phyloP scores from a whole-genome alignment of 345 rosid species.

The Geranium rotundifolium region DNA sequence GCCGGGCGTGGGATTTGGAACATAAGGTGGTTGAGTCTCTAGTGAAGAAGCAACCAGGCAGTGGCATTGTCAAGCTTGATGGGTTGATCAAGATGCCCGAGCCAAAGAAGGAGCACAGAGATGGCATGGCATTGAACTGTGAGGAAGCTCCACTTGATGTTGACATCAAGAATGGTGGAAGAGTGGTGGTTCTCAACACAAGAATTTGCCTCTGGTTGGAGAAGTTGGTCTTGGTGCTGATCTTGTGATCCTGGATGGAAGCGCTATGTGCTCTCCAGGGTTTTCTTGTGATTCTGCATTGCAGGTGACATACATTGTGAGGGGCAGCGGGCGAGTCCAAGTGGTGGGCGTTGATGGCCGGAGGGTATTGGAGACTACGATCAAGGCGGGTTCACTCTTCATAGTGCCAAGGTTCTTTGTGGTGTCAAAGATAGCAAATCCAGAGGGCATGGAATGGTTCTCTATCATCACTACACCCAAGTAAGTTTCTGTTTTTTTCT shows the following conservation, averaged over 20 bases:
- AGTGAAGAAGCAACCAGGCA: slow-evolving; percentile 35
- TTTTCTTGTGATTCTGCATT: slow-evolving; percentile 86
- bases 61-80: slow-evolving; percentile 62
- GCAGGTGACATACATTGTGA: slow-evolving; percentile 70
- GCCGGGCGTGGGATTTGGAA: slow-evolving; percentile 63
- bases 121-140: slow-evolving; percentile 61
- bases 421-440: no score
- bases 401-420: no score
- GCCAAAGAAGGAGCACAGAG: slow-evolving; percentile 40
- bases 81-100: slow-evolving; percentile 39
- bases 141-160: slow-evolving; percentile 79
- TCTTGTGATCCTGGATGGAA: slow-evolving; percentile 60
- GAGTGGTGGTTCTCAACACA: slow-evolving; percentile 77
- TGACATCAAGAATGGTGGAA: slow-evolving; percentile 63
- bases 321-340: slow-evolving; percentile 71
- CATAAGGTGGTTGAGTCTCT: slow-evolving; percentile 36
- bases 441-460: no score
- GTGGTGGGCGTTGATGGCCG: no score
- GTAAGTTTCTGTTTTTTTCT: no score
- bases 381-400: no score
- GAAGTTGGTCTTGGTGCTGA: slow-evolving; percentile 88
- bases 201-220: slow-evolving; percentile 76
- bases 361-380: no score
- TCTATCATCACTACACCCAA: no score
- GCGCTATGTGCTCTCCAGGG: slow-evolving; percentile 93